A percentile compares a stretch with the other conserved stretches of the same genome.
Conservation (phyloP, 2,329 filamentous ascomycete genomes). For the Fusarium torreyae region DNA sequence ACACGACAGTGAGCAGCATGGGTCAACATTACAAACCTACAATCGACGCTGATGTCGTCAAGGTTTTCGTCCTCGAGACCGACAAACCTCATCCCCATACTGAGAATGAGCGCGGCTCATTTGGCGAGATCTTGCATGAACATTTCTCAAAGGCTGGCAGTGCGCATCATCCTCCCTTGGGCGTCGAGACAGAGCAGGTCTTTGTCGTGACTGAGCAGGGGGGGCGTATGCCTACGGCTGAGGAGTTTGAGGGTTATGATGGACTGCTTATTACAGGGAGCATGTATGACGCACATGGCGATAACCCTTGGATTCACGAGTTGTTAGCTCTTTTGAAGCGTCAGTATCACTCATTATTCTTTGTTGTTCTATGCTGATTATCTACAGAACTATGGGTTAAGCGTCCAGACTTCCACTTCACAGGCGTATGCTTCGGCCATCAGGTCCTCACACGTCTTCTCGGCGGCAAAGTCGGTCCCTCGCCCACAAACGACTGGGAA, state of each 20-base stretch:
- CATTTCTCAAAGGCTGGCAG: slow-evolving; percentile 67
- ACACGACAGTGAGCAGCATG: slow-evolving; percentile 40
- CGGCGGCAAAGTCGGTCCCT: slow-evolving; percentile 76
- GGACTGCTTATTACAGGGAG: slow-evolving; percentile 81
- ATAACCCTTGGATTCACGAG: slow-evolving; percentile 80
- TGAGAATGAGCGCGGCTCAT: slow-evolving; percentile 63
- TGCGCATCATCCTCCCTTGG: slow-evolving; percentile 67
- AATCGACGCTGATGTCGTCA: slow-evolving; percentile 50
- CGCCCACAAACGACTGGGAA: slow-evolving; percentile 79
- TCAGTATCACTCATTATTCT: slow-evolving; percentile 37
- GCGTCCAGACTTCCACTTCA: slow-evolving; percentile 69
- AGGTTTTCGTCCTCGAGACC: slow-evolving; percentile 70
- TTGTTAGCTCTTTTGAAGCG: slow-evolving; percentile 71
- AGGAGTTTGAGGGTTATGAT: slow-evolving; percentile 74
- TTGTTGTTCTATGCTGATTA: background rate
- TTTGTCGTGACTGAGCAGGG: slow-evolving; percentile 67
- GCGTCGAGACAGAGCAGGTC: slow-evolving; percentile 68
- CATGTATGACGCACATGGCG: slow-evolving; percentile 79
- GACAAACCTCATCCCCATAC: slow-evolving; percentile 69
- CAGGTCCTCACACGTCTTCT: slow-evolving; percentile 82
- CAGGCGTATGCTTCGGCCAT: slow-evolving; percentile 87
- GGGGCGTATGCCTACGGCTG: slow-evolving; percentile 62
- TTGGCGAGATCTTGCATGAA: slow-evolving; percentile 67
- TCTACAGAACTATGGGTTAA: slow-evolving; percentile 63
- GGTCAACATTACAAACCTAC: slow-evolving; percentile 48